Conservation (phyloP, 176 grass and related monocot genomes). For the Lolium rigidum region DNA sequence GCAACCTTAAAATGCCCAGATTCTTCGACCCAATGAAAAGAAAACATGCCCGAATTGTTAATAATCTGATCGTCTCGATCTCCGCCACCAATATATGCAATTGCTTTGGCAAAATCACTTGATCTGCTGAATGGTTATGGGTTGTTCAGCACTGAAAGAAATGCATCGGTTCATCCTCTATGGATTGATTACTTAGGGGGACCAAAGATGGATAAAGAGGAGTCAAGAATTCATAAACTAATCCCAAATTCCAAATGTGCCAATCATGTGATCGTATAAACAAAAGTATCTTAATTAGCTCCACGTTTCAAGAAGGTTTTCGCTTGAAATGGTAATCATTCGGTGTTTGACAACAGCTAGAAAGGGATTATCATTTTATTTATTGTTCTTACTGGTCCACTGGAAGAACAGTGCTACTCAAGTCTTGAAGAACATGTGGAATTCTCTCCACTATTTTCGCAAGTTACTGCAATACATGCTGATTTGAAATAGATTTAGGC, state of each 20-base stretch:
- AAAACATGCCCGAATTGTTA: not conserved
- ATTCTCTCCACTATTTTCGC: not conserved
- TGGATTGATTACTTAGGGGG: not conserved
- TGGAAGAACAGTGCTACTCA: not conserved
- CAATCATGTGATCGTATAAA: conserved; percentile 2
- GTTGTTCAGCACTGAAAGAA: not conserved
- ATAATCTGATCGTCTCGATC: not conserved
- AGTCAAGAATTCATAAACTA: not conserved
- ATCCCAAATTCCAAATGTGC: not conserved
- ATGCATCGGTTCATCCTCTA: not conserved
- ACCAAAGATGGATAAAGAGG: conserved; percentile 7
- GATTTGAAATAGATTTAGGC: not conserved
- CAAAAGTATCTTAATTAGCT: conserved; percentile 10
- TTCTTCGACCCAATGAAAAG: not conserved
- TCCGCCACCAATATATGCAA: not conserved
- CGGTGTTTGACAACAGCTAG: not conserved
- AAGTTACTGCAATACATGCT: not conserved
- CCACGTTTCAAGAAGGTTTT: not conserved
- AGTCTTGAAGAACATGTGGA: not conserved
- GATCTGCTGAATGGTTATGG: not conserved
- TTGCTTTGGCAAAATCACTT: not conserved
- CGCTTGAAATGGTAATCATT: not conserved
- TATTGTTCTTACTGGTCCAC: conserved; percentile 1
- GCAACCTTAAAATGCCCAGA: conserved; percentile 25
- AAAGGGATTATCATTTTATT: not conserved